Percentiles rank a stretch among this genome's conserved stretches.
These are phyloP conservation scores for Malassezia sp. DNA, from an alignment of 1,284 basidiomycete genomes.

Conservation along the genomic window DNA sequence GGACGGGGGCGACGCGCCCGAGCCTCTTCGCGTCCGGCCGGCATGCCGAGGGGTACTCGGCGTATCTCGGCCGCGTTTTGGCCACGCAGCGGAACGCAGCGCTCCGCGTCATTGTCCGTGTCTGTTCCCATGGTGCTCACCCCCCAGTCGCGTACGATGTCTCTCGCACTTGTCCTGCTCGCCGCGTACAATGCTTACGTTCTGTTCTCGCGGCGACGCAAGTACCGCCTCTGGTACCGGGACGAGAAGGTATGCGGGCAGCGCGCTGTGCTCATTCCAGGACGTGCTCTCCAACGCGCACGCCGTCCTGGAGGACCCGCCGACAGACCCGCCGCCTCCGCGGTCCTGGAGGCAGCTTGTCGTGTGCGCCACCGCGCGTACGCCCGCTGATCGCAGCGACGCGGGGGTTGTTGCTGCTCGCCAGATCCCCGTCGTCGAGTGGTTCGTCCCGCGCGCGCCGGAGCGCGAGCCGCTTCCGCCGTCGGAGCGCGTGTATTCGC, in stretches of 20 bases:
- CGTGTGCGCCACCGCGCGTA: neutral
- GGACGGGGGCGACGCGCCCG: neutral
- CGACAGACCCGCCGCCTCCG: neutral
- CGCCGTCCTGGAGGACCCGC: constrained; percentile 8
- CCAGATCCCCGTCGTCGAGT: constrained; percentile 12
- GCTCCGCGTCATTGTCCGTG: constrained; percentile 2
- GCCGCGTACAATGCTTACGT: constrained; percentile 13
- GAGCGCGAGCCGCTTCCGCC: neutral
- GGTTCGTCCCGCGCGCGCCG: constrained; percentile 12
- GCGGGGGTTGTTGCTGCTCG: neutral
- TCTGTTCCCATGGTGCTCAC: neutral
- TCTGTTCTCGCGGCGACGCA: constrained; percentile 6
- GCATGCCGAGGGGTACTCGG: neutral
- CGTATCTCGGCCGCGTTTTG: constrained; percentile 6
- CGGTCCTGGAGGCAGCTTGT: constrained; percentile 4
- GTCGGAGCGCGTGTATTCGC: constrained; percentile 7
- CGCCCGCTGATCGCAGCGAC: neutral
- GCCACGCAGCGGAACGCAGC: constrained; percentile 8
- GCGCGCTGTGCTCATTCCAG: neutral
- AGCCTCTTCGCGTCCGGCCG: constrained; percentile 5
- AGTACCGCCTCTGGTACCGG: constrained; percentile 16
- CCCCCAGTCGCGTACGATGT: constrained; percentile 10
- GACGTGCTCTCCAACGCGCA: constrained; percentile 11
- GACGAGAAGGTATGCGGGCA: neutral
- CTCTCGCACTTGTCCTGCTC: constrained; percentile 1